Evolutionary conservation across 1,139 yeast species (phyloP).

Genomic region (Zygosaccharomyces pseudobailii): DNA sequence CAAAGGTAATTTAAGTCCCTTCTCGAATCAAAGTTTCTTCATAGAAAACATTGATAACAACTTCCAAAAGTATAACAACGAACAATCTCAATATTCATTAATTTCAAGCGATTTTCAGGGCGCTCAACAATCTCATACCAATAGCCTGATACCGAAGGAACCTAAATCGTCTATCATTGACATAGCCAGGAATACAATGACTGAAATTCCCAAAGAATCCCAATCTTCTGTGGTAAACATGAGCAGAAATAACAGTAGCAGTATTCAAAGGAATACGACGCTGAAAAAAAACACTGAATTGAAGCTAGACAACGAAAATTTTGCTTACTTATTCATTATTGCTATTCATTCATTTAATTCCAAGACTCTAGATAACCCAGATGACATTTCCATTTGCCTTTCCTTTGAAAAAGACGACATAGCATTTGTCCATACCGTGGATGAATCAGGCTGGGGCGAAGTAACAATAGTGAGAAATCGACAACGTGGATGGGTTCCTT

Average conservation of each 20-base stretch:
- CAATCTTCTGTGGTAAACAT: conserved; percentile 1
- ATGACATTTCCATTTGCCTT: conserved; percentile 73
- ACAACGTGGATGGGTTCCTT: conserved; percentile 93
- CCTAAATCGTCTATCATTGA: neutral
- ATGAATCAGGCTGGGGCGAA: conserved; percentile 97
- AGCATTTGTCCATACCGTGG: conserved; percentile 83
- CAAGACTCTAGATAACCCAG: conserved; percentile 54
- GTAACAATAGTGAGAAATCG: conserved; percentile 72
- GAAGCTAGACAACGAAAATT: conserved; percentile 25
- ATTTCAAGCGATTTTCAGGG: conserved; percentile 1
- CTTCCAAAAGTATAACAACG: neutral
- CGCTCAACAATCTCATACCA: neutral
- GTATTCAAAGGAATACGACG: conserved; percentile 10
- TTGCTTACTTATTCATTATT: conserved; percentile 35
- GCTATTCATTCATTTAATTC: conserved; percentile 83
- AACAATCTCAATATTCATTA: neutral
- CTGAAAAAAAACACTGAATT: conserved; percentile 18
- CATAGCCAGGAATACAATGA: neutral
- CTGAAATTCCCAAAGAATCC: neutral
- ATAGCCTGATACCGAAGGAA: neutral
- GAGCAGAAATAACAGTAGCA: neutral
- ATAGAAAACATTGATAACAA: neutral
- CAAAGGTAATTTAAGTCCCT: conserved; percentile 1
- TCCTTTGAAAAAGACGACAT: conserved; percentile 76
- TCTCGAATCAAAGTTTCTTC: neutral